Base-by-base conservation (phyloP, 2,329 filamentous ascomycete genomes). In the Ramichloridium luteum region DNA sequence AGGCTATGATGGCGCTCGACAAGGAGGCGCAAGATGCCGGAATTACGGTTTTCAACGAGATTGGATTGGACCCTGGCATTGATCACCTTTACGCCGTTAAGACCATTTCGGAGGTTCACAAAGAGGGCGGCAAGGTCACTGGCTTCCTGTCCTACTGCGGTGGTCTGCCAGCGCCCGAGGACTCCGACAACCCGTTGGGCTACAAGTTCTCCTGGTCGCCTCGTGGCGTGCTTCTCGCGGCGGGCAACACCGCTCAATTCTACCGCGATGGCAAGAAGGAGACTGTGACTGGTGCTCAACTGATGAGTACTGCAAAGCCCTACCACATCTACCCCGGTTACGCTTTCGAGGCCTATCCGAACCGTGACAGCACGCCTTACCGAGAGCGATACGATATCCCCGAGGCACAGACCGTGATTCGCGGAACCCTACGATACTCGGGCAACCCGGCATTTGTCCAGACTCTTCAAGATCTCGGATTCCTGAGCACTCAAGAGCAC, bases 1-100 rank as follows among this genome's bases (percentile, higher is more conserved):
- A 84, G 3, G 82, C 83, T 44, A 94, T 94, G 85, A 61, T 78
- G 63, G 88, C 86, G 65, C 74, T 96, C 30, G 80, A 94, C 51
- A 67, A 76, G 49, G 66, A 79, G 48, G 75, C 72, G 57, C 93
- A 93, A 70, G 80, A 79, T 41, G 88, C 88, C 12, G 86, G 85
- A 39, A 94, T 94, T 55, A 93, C 84, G 8, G 86, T 94, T 55
- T 86, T 94, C 80, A 94, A 96, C 63, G 88, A 96, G 71, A 92
- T 93, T 54, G 84, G 84, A 39, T 58, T 67, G 26, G 77, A 80
- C 57, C 77, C 77, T 16, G 77, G 77, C 54, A 73, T 84, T 44
- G 78, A 84, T 54, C 76, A 80, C 56, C 61, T 79, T 35, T 80
- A 88, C 55, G 86, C 86, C 28, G 73, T 94, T 57, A 81, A 88